Evolutionary conservation across 2,329 filamentous ascomycete genomes (phyloP).

Genomic region (Myriosclerotinia curreyana): DNA sequence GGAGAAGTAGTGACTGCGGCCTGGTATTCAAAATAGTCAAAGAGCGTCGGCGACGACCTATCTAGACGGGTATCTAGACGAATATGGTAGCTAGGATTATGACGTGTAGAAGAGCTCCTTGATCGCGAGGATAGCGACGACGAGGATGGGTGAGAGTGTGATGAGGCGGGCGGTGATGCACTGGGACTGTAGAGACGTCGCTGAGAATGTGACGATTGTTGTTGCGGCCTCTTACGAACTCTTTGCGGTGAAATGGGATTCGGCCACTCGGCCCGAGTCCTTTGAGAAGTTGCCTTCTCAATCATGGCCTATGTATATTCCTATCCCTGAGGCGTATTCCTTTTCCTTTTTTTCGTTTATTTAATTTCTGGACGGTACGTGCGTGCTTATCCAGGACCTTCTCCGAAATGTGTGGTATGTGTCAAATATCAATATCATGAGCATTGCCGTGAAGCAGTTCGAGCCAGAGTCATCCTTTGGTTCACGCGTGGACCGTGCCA

Average conservation of each 20-base stretch:
- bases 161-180: slow-evolving; percentile 17
- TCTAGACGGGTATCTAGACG: slow-evolving; percentile 11
- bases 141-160: slow-evolving; percentile 11
- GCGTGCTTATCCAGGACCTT: slow-evolving; percentile 15
- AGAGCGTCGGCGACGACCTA: neutral
- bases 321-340: neutral
- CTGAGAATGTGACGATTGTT: slow-evolving; percentile 14
- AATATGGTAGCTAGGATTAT: slow-evolving; percentile 11
- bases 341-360: slow-evolving; percentile 9
- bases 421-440: slow-evolving; percentile 18
- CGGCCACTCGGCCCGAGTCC: slow-evolving; percentile 21
- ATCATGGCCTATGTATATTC: slow-evolving; percentile 16
- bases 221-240: slow-evolving; percentile 19
- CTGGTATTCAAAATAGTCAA: slow-evolving; percentile 15
- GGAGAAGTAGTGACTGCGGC: neutral
- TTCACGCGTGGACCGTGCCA: slow-evolving; percentile 12
- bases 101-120: slow-evolving; percentile 6
- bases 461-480: slow-evolving; percentile 17
- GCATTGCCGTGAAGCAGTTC: slow-evolving; percentile 18
- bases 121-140: slow-evolving; percentile 9
- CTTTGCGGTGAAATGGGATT: slow-evolving; percentile 16
- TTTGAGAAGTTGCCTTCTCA: slow-evolving; percentile 15
- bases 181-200: slow-evolving; percentile 18
- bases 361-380: slow-evolving; percentile 9
- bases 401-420: slow-evolving; percentile 14